These are phyloP conservation scores for Botrytis tulipae DNA, from an alignment of 2,329 filamentous ascomycete species.

Conservation along the genomic window DNA sequence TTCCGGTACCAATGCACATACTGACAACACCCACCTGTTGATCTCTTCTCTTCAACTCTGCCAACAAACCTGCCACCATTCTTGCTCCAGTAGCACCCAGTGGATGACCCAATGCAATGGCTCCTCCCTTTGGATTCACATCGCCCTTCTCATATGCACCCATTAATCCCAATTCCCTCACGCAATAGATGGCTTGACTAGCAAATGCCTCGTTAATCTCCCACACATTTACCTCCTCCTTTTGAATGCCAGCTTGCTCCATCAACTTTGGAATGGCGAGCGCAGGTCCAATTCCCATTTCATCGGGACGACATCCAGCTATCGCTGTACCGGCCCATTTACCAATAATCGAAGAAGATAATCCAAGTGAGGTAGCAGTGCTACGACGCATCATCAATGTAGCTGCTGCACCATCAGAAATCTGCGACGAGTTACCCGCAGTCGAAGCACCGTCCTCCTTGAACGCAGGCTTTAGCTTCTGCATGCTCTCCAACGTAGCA, in stretches of 20 bases:
- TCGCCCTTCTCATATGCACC: conserved; percentile 59
- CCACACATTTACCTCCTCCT: conserved; percentile 76
- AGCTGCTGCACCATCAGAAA: conserved; percentile 84
- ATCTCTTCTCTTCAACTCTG: conserved; percentile 63
- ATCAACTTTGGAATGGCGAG: conserved; percentile 82
- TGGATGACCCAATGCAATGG: conserved; percentile 91
- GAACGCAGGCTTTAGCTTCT: conserved; percentile 83
- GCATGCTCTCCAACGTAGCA: conserved; percentile 67
- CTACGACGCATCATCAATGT: conserved; percentile 81
- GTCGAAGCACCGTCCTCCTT: conserved; percentile 71
- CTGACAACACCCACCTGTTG: conserved; percentile 80
- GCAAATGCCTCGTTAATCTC: conserved; percentile 88
- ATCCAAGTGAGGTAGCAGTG: conserved; percentile 71
- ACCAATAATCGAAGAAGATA: conserved; percentile 68
- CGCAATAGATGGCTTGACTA: conserved; percentile 66
- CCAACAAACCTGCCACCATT: conserved; percentile 66
- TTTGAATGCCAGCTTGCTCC: conserved; percentile 62
- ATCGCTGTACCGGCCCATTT: conserved; percentile 78
- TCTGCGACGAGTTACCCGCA: conserved; percentile 82
- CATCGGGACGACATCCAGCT: conserved; percentile 78
- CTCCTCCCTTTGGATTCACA: conserved; percentile 90
- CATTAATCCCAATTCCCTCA: conserved; percentile 68
- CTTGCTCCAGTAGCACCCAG: conserved; percentile 84
- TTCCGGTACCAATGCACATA: conserved; percentile 86
- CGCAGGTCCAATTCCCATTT: conserved; percentile 92